Conservation (phyloP, 2,329 filamentous ascomycete genomes). For the Iodosphaeria phyllophila region DNA sequence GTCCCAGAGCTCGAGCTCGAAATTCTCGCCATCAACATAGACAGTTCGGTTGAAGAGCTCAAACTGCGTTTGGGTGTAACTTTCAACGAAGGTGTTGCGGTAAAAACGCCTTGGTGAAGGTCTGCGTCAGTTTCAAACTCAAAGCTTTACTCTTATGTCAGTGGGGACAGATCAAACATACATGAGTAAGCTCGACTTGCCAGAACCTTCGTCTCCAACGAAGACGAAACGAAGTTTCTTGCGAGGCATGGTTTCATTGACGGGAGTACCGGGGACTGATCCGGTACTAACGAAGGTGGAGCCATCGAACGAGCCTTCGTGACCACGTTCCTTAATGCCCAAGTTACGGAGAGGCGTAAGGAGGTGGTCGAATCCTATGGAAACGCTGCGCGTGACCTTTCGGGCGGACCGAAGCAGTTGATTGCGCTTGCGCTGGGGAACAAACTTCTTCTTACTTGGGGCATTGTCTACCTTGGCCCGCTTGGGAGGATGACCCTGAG, state of each 20-base stretch:
- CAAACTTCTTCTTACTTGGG: background rate
- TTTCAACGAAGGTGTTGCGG: conserved; percentile 8
- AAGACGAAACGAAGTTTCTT: conserved; percentile 13
- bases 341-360: conserved; percentile 3
- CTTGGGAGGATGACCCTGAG: too few relatives aligned
- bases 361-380: conserved; percentile 5
- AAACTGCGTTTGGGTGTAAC: conserved; percentile 9
- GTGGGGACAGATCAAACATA: conserved; percentile 3
- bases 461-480: conserved; percentile 10
- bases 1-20: conserved; percentile 15
- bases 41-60: conserved; percentile 11
- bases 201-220: conserved; percentile 12
- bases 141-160: background rate
- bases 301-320: conserved; percentile 1
- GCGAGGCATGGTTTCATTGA: conserved; percentile 4
- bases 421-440: conserved; percentile 5
- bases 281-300: conserved; percentile 3
- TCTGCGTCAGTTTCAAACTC: background rate
- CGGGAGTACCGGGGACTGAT: conserved; percentile 5
- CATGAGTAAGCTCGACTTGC: conserved; percentile 14
- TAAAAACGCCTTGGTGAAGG: conserved; percentile 10
- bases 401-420: conserved; percentile 4
- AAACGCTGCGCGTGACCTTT: conserved; percentile 7
- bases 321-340: too few relatives aligned
- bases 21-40: conserved; percentile 7